Percentiles rank a stretch among this genome's conserved stretches.
phyloP scores from a whole-genome alignment of 2,329 filamentous ascomycete species.

The Didymella glomerata region DNA sequence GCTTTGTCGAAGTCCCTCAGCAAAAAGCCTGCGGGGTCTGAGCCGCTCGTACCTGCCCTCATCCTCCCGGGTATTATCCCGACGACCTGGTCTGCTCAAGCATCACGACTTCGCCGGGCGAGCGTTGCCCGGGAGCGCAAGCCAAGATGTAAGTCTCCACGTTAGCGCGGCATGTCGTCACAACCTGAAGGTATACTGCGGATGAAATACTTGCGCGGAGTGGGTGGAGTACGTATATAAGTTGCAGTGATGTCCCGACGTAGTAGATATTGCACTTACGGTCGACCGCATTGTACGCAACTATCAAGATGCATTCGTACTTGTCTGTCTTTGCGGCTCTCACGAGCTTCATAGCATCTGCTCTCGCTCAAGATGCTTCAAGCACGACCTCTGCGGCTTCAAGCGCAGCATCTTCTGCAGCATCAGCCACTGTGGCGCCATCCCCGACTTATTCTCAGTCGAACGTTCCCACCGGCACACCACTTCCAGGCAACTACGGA shows the following conservation, averaged over 20 bases:
- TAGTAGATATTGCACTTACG: neutral
- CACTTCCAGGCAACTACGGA: conserved; percentile 53
- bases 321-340: conserved; percentile 2
- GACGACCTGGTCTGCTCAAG: conserved; percentile 2
- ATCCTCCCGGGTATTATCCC: conserved; percentile 13
- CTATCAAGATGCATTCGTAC: conserved; percentile 2
- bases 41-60: neutral
- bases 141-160: conserved; percentile 7
- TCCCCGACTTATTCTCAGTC: conserved; percentile 36
- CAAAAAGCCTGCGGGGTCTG: too few relatives aligned
- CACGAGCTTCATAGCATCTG: neutral
- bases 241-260: neutral
- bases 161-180: conserved; percentile 19
- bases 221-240: conserved; percentile 4
- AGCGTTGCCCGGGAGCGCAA: neutral
- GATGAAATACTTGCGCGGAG: neutral
- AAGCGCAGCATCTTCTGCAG: neutral
- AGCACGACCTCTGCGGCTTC: neutral
- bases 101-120: neutral
- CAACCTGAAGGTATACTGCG: neutral
- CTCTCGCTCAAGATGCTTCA: conserved; percentile 5
- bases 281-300: neutral
- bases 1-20: neutral
- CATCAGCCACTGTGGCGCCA: conserved; percentile 1
- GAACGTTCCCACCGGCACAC: conserved; percentile 43